Evolutionary conservation across 2,329 filamentous ascomycete genomes (phyloP), one percentile per base, ranked within the genome.

Genomic region (Rhynchosporium secalis): DNA sequence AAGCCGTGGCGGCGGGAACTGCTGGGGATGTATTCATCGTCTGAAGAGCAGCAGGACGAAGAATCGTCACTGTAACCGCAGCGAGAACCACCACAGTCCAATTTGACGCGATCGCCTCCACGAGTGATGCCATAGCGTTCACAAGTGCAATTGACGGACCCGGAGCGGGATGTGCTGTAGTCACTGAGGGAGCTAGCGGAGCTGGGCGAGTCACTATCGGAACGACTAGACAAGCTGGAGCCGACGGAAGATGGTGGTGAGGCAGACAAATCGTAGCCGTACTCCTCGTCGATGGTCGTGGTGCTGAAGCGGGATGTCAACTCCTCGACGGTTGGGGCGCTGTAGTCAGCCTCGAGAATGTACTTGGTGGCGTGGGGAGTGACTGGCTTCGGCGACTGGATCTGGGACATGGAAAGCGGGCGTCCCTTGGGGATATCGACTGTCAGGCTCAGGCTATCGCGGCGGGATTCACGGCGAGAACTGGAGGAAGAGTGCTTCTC

Each of bases 41-140:
- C 78, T 70, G 88, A 88, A 71, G 83, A 89, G 69, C 87, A 92
- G 81, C 88, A 91, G 61, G 85, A 84, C 58, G 80, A 84, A 66
- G 82, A 84, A 65, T 89, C 86, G 72, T 91, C 88, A 68, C 84
- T 85, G 79, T 90, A 95, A 73, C 91, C 91, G 79, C 94, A 97
- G 75, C 91, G 88, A 65, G 87, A 82, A 70, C 94, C 94, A 71
- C 92, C 92, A 75, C 94, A 98, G 85, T 97, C 93, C 76, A 97
- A 87, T 85, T 94, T 95, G 84, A 98, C 90, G 73, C 93, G 88
- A 77, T 96, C 90, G 74, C 93, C 92, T 77, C 89, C 88, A 79
- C 92, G 90, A 68, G 93, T 97, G 81, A 98, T 96, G 72, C 93
- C 94, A 81, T 95, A 97, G 80, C 93, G 91, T 78, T 97, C 92